Percentiles rank a stretch among this genome's conserved stretches.
Conservation (phyloP, 2,329 filamentous ascomycete genomes). For the Epichloe elymi region DNA sequence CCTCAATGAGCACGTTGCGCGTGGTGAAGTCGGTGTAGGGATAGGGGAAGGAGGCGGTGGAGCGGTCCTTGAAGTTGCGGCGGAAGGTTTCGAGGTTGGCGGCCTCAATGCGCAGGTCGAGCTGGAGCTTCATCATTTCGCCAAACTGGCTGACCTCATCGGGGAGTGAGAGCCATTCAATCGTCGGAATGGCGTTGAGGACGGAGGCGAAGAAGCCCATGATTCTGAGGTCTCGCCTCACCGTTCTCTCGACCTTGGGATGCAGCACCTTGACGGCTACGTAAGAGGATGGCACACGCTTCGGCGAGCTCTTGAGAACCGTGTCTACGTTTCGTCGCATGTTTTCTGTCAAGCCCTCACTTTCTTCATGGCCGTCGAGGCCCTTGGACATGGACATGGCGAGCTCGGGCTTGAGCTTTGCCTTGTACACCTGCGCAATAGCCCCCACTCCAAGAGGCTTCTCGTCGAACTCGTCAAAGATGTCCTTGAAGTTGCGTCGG, state of each 20-base stretch:
- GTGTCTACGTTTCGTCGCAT: slow-evolving; percentile 73
- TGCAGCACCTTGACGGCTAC: slow-evolving; percentile 95
- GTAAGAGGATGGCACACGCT: slow-evolving; percentile 76
- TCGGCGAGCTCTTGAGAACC: slow-evolving; percentile 74
- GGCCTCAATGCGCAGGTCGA: slow-evolving; percentile 88
- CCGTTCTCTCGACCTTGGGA: slow-evolving; percentile 76
- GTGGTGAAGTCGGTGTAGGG: slow-evolving; percentile 90
- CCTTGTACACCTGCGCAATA: slow-evolving; percentile 95
- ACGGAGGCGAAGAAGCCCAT: slow-evolving; percentile 82
- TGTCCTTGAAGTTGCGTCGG: slow-evolving; percentile 68
- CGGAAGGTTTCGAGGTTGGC: slow-evolving; percentile 83
- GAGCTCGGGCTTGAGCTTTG: slow-evolving; percentile 72
- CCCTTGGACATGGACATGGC: slow-evolving; percentile 48
- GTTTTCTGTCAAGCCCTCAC: slow-evolving; percentile 46
- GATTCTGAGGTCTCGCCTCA: slow-evolving; percentile 82
- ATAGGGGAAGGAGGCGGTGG: slow-evolving; percentile 88
- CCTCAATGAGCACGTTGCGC: slow-evolving; percentile 81
- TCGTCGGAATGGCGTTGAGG: slow-evolving; percentile 80
- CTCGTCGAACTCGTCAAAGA: slow-evolving; percentile 93
- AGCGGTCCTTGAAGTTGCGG: slow-evolving; percentile 75
- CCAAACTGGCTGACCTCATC: slow-evolving; percentile 92
- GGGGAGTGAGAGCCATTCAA: slow-evolving; percentile 93
- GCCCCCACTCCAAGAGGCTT: slow-evolving; percentile 83
- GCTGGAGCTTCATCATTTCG: slow-evolving; percentile 96
- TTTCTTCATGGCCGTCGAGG: slow-evolving; percentile 29